phyloP scores from a whole-genome alignment of 768 basidiomycete genomes.

The Suillus brevipes region DNA sequence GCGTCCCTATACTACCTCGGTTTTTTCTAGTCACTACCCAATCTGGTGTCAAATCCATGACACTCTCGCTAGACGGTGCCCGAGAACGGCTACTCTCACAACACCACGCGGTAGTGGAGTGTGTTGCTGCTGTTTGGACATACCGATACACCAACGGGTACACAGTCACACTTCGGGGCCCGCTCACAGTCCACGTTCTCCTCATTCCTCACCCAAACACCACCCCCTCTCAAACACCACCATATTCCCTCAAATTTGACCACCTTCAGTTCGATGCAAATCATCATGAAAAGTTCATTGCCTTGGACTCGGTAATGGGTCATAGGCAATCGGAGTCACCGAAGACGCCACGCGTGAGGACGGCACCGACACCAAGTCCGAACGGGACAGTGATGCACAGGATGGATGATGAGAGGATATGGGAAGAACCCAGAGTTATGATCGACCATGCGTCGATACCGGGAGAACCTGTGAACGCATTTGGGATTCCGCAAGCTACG shows the following conservation, averaged over 20 bases:
- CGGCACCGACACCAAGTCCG: slow-evolving; percentile 35
- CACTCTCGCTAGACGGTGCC: slow-evolving; percentile 74
- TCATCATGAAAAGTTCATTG: slow-evolving; percentile 70
- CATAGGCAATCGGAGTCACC: slow-evolving; percentile 45
- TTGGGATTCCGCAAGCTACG: slow-evolving; percentile 85
- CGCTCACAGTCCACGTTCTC: slow-evolving; percentile 64
- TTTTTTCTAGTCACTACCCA: slow-evolving; percentile 85
- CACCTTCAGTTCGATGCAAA: slow-evolving; percentile 74
- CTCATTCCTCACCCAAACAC: slow-evolving; percentile 29
- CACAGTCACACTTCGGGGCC: slow-evolving; percentile 72
- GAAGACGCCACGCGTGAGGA: slow-evolving; percentile 36
- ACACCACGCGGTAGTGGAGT: slow-evolving; percentile 59
- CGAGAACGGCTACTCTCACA: slow-evolving; percentile 63
- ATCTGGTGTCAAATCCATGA: slow-evolving; percentile 84
- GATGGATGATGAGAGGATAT: slow-evolving; percentile 56
- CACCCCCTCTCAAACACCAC: slow-evolving; percentile 21
- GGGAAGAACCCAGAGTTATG: slow-evolving; percentile 64
- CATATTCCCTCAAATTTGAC: slow-evolving; percentile 60
- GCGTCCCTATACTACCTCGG: slow-evolving; percentile 74
- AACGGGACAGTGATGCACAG: slow-evolving; percentile 29
- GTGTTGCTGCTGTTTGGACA: slow-evolving; percentile 75
- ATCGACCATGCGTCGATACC: slow-evolving; percentile 70
- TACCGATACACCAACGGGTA: slow-evolving; percentile 81
- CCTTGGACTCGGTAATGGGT: slow-evolving; percentile 62
- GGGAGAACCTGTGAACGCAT: slow-evolving; percentile 82